Percentiles rank a stretch among this genome's conserved stretches.
Evolutionary conservation across 441 rosid species (phyloP).

Genomic region (Adansonia grandidieri): DNA sequence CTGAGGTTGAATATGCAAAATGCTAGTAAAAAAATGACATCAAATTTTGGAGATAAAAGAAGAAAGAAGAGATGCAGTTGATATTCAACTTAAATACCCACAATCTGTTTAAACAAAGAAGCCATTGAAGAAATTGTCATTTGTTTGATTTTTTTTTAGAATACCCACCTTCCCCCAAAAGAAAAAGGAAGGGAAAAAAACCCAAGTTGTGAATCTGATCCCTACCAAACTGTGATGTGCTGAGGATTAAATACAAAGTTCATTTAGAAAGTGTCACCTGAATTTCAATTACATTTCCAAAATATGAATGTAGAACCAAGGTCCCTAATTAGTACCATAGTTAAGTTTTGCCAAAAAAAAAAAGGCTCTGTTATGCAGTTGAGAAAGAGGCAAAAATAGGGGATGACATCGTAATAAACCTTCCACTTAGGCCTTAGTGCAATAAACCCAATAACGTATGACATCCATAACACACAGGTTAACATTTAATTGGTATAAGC

Average conservation of each 20-base stretch:
- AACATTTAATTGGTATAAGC: neutral
- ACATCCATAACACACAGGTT: neutral
- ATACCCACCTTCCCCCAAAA: neutral
- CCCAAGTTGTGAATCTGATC: neutral
- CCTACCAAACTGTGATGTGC: neutral
- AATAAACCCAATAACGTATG: neutral
- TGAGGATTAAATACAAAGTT: neutral
- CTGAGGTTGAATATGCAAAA: neutral
- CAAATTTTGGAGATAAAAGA: neutral
- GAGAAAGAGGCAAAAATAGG: neutral
- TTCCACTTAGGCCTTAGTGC: neutral
- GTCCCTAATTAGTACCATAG: neutral
- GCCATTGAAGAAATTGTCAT: neutral
- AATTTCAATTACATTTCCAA: neutral
- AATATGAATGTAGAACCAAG: neutral
- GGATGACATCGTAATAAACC: constrained; percentile 3
- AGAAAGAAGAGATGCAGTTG: neutral
- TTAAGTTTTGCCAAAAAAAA: neutral
- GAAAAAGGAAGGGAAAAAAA: neutral
- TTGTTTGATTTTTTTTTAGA: neutral
- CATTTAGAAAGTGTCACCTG: neutral
- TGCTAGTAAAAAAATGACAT: neutral
- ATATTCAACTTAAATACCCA: neutral
- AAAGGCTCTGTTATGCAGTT: neutral
- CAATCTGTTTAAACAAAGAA: neutral